Conservation (phyloP, 495 filamentous ascomycete genomes). For the Penicillium psychrofluorescens region DNA sequence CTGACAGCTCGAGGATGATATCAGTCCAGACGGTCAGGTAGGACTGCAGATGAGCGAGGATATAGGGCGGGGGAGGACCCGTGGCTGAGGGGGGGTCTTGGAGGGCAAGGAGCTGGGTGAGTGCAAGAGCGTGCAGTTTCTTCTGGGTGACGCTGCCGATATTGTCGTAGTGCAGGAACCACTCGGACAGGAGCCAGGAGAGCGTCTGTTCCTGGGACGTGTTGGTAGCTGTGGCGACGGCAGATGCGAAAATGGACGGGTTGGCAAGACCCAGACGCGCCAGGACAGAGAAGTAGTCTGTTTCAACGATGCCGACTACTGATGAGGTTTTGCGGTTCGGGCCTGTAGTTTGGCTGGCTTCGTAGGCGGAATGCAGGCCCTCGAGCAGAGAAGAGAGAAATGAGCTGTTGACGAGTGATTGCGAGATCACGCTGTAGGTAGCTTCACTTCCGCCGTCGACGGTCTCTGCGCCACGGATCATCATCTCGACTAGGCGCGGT, state of each 20-base stretch:
- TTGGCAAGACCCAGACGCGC: slow-evolving; percentile 68
- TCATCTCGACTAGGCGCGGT: slow-evolving; percentile 58
- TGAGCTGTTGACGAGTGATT: slow-evolving; percentile 59
- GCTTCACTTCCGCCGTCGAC: slow-evolving; percentile 65
- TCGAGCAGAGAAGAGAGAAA: slow-evolving; percentile 61
- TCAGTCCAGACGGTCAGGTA: slow-evolving; percentile 66
- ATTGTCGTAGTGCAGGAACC: slow-evolving; percentile 82
- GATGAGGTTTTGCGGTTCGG: slow-evolving; percentile 57
- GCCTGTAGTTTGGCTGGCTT: slow-evolving; percentile 67
- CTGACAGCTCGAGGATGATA: slow-evolving; percentile 53
- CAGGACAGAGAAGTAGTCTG: slow-evolving; percentile 78
- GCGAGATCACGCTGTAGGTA: slow-evolving; percentile 53
- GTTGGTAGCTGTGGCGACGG: slow-evolving; percentile 32
- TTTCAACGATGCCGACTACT: slow-evolving; percentile 63
- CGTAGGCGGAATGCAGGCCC: slow-evolving; percentile 62
- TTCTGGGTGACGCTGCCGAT: slow-evolving; percentile 65
- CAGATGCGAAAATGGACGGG: slow-evolving; percentile 56
- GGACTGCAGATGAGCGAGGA: slow-evolving; percentile 53
- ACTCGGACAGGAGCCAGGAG: slow-evolving; percentile 73
- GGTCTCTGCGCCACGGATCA: slow-evolving; percentile 61
- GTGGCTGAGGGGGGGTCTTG: slow-evolving; percentile 32
- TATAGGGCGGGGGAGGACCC: slow-evolving; percentile 36
- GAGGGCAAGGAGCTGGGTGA: slow-evolving; percentile 72
- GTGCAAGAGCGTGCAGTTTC: slow-evolving; percentile 75
- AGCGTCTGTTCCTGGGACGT: slow-evolving; percentile 45